These are phyloP conservation scores for Thecaphora thlaspeos DNA, from an alignment of 1,284 basidiomycete species.

Conservation along the genomic window DNA sequence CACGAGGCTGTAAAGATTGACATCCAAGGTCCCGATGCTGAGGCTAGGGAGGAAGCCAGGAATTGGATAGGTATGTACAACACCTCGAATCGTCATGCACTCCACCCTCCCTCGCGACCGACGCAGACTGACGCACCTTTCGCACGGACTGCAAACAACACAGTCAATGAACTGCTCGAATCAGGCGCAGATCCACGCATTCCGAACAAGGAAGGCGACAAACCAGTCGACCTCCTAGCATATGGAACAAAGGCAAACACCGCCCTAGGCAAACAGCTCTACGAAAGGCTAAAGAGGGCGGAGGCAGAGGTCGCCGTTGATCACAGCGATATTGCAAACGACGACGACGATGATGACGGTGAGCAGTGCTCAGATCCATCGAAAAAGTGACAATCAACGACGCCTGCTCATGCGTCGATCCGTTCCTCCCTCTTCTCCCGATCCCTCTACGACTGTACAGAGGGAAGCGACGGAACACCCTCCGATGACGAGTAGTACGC, in stretches of 20 bases:
- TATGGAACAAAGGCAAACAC: conserved; percentile 35
- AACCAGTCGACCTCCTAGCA: conserved; percentile 41
- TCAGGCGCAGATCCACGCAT: conserved; percentile 48
- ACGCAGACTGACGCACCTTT: too few species aligned
- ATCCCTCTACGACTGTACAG: not conserved
- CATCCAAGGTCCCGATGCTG: conserved; percentile 16
- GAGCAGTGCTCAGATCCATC: too few species aligned
- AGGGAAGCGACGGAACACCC: conserved; percentile 33
- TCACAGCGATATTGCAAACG: conserved; percentile 37
- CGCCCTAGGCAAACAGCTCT: conserved; percentile 32
- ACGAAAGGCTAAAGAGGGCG: conserved; percentile 36
- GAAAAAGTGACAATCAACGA: too few species aligned
- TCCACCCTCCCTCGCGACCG: too few species aligned
- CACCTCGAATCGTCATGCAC: too few species aligned
- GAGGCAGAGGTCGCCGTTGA: conserved; percentile 36
- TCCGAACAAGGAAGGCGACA: conserved; percentile 45
- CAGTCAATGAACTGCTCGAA: conserved; percentile 51
- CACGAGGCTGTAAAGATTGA: conserved; percentile 71
- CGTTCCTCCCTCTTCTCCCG: not conserved
- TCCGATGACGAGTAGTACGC: conserved; percentile 19
- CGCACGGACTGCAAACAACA: too few species aligned
- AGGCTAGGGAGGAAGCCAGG: conserved; percentile 66
- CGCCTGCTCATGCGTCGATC: too few species aligned
- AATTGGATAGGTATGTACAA: conserved; percentile 60
- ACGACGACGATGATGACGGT: conserved; percentile 33